Percentiles rank a stretch among this genome's conserved stretches.
Conservation (phyloP, 129 eudicot species). For the Arctium minus region DNA sequence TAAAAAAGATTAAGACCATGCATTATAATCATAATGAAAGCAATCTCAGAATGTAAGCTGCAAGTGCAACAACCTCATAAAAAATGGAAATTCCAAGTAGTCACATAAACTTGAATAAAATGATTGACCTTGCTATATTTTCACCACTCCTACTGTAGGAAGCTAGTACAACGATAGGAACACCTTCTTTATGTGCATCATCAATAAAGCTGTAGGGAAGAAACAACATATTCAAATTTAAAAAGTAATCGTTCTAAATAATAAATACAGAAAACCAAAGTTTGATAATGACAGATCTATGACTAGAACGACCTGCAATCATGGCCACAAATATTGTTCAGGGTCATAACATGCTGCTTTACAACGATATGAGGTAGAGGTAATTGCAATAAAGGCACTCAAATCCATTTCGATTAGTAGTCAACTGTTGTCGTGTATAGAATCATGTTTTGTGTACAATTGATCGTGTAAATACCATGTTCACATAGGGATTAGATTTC, state of each 20-base stretch:
- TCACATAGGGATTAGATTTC: not conserved
- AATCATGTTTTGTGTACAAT: too few species aligned
- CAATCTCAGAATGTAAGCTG: not conserved
- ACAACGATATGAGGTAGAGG: not conserved
- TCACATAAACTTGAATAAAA: not conserved
- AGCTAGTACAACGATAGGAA: slow-evolving; percentile 64
- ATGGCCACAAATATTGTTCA: too few species aligned
- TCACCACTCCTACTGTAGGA: slow-evolving; percentile 70
- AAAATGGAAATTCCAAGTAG: not conserved
- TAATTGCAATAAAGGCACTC: not conserved
- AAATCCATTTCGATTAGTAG: not conserved
- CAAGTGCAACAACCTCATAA: not conserved
- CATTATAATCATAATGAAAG: not conserved
- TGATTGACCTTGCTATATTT: slow-evolving; percentile 65
- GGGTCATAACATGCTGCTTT: not conserved
- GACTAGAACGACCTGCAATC: too few species aligned
- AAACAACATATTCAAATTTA: not conserved
- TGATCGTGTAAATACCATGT: not conserved
- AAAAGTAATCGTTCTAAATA: not conserved
- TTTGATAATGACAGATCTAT: not conserved
- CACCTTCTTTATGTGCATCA: slow-evolving; percentile 63
- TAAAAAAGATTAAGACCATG: too few species aligned
- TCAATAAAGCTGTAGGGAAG: slow-evolving; percentile 66
- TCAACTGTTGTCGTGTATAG: not conserved
- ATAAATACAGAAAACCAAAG: not conserved